Conservation (phyloP, 2,329 filamentous ascomycete genomes). For the Apiospora phragmitis region DNA sequence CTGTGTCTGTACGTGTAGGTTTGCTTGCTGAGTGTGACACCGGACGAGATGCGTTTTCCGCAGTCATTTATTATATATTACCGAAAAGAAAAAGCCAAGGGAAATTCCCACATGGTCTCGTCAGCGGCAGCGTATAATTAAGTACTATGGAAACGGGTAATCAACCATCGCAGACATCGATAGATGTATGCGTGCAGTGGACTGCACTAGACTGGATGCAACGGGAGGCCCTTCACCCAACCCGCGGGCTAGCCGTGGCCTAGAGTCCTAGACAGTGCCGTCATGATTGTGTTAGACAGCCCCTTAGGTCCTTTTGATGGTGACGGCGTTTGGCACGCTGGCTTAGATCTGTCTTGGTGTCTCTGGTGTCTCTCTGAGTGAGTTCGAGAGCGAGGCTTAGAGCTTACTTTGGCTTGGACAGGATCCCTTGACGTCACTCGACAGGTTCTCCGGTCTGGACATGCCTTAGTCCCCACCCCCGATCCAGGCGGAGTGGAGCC, state of each 20-base stretch:
- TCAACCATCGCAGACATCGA: neutral
- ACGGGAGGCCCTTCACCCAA: neutral
- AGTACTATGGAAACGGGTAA: neutral
- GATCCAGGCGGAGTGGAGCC: neutral
- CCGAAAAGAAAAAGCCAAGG: neutral
- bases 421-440: neutral
- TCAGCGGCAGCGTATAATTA: constrained; percentile 6
- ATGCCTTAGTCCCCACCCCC: neutral
- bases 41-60: neutral
- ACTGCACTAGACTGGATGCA: neutral
- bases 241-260: too few relatives aligned
- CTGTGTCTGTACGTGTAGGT: neutral
- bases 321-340: neutral
- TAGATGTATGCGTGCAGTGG: too few relatives aligned
- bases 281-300: constrained; percentile 4
- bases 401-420: neutral
- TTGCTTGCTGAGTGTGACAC: neutral
- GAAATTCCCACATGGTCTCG: neutral
- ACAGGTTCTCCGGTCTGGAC: neutral
- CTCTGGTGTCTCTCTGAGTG: neutral
- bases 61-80: too few relatives aligned
- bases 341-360: neutral
- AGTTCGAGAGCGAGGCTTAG: neutral
- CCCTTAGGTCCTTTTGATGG: neutral
- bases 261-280: constrained; percentile 2